phyloP scores from a whole-genome alignment of 768 basidiomycete genomes.

The Tricholomella constricta region DNA sequence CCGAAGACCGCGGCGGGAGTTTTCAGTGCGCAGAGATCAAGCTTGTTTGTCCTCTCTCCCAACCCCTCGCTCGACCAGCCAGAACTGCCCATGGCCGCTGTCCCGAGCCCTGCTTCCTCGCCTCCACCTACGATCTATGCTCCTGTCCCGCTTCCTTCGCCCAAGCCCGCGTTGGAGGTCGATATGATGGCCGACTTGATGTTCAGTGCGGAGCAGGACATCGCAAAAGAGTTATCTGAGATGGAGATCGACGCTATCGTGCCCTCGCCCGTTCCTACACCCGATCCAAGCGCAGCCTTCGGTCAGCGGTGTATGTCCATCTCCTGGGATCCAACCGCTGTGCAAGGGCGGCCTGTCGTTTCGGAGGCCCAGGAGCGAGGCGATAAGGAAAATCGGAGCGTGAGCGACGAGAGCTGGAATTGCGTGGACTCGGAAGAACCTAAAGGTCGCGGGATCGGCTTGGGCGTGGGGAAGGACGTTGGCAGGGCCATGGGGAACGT shows the following conservation, averaged over 20 bases:
- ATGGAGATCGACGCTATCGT: background rate
- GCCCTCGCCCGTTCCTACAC: background rate
- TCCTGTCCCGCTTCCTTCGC: constrained; percentile 8
- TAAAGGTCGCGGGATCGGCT: constrained; percentile 30
- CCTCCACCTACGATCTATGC: constrained; percentile 21
- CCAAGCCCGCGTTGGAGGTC: constrained; percentile 10
- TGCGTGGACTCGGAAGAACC: constrained; percentile 36
- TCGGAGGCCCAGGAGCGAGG: constrained; percentile 18
- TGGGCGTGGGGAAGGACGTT: constrained; percentile 36
- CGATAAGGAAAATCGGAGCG: constrained; percentile 47
- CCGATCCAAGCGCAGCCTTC: background rate
- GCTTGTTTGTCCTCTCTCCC: constrained; percentile 14
- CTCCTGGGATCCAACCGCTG: background rate
- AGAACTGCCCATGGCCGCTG: constrained; percentile 12
- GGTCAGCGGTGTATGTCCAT: background rate
- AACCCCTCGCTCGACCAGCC: constrained; percentile 11
- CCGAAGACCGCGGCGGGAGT: constrained; percentile 7
- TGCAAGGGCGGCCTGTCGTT: constrained; percentile 7
- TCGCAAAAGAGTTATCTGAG: background rate
- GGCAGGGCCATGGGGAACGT: constrained; percentile 59
- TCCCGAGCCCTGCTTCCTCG: constrained; percentile 1
- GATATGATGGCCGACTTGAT: constrained; percentile 1
- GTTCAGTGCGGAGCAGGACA: background rate
- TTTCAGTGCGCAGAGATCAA: constrained; percentile 22
- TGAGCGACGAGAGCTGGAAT: constrained; percentile 41